Evolutionary conservation across 441 rosid genomes (phyloP).

Genomic region (Cnidoscolus chayamansa): DNA sequence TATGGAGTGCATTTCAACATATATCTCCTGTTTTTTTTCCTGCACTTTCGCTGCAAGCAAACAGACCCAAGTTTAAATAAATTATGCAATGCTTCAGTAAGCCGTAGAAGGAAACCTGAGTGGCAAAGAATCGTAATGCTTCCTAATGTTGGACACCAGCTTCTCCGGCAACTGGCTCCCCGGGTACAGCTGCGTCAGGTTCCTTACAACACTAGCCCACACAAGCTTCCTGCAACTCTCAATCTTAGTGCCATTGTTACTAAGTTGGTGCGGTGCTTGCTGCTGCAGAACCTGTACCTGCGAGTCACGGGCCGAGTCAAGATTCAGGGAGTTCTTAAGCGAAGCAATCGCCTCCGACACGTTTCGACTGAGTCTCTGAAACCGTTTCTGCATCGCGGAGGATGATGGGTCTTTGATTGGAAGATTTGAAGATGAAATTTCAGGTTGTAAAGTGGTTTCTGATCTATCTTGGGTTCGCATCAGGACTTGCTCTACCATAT

Average conservation of each 20-base stretch:
- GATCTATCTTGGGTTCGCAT: constrained; percentile 83
- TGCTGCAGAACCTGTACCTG: constrained; percentile 21
- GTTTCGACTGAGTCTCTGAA: constrained; percentile 77
- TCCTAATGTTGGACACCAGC: constrained; percentile 85
- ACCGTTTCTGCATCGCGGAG: constrained; percentile 64
- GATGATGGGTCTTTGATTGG: constrained; percentile 38
- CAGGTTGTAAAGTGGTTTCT: constrained; percentile 36
- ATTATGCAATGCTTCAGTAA: background rate
- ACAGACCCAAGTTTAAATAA: constrained; percentile 11
- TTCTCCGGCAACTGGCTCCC: constrained; percentile 94
- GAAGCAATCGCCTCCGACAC: constrained; percentile 86
- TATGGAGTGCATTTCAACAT: no score
- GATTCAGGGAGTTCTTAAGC: constrained; percentile 76
- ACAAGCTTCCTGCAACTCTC: constrained; percentile 65
- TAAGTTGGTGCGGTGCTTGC: constrained; percentile 16
- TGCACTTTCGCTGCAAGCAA: constrained; percentile 25
- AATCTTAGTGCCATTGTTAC: constrained; percentile 18
- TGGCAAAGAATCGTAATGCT: constrained; percentile 93
- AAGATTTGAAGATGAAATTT: constrained; percentile 5
- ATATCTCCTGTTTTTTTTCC: background rate
- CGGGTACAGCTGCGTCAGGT: constrained; percentile 80
- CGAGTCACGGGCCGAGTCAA: constrained; percentile 55
- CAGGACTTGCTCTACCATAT: constrained; percentile 85
- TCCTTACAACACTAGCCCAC: constrained; percentile 89
- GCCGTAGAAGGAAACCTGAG: constrained; percentile 47